Conservation (phyloP, 2,329 filamentous ascomycete genomes). For the Cytospora schulzeri region DNA sequence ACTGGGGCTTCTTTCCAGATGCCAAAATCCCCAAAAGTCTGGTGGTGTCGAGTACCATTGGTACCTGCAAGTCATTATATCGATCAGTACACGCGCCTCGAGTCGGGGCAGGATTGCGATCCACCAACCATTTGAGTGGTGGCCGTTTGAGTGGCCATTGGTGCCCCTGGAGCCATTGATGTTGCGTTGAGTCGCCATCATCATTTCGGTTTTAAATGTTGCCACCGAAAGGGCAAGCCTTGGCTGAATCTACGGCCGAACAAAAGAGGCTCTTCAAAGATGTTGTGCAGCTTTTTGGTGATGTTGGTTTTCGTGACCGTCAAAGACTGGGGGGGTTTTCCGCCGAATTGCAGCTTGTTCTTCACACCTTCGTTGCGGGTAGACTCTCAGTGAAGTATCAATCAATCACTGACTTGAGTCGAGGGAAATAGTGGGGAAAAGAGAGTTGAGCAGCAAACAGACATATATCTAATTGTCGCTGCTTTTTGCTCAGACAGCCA, state of each 20-base stretch:
- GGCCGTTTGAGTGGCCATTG: conserved; percentile 5
- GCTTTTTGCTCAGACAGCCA: too few relatives aligned
- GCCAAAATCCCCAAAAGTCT: conserved; percentile 60
- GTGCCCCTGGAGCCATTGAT: conserved; percentile 8
- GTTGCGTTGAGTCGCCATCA: conserved; percentile 22
- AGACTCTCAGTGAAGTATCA: conserved; percentile 22
- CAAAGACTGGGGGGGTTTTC: neutral
- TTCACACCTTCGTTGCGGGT: conserved; percentile 9
- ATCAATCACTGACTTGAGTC: conserved; percentile 16
- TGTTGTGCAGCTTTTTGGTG: neutral
- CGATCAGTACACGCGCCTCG: neutral
- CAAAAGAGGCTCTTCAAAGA: neutral
- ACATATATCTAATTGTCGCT: conserved; percentile 4
- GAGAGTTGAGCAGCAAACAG: neutral
- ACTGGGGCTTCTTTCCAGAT: conserved; percentile 74
- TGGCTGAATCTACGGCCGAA: too few relatives aligned
- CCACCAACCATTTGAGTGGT: conserved; percentile 18
- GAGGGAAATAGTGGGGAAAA: conserved; percentile 16
- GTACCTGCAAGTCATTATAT: conserved; percentile 25
- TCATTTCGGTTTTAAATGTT: conserved; percentile 5
- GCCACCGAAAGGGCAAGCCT: neutral
- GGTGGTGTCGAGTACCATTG: conserved; percentile 38
- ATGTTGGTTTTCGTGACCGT: conserved; percentile 9
- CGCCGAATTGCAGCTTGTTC: neutral
- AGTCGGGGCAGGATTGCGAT: neutral